Evolutionary conservation across 106 monocot genomes (phyloP), one percentile per base, ranked within the genome.

Genomic region (Acorus gramineus): DNA sequence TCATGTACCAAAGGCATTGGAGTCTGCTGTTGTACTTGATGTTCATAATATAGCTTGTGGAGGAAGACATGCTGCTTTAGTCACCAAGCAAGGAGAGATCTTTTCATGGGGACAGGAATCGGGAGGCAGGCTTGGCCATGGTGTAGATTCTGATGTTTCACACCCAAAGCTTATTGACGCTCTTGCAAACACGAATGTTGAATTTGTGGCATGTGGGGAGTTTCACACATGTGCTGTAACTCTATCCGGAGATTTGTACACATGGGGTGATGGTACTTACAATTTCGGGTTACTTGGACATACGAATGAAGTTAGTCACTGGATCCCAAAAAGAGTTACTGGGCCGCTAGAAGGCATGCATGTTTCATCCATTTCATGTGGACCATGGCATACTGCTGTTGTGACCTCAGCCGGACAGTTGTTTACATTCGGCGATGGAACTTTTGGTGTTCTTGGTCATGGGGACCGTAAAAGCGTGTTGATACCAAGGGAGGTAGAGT

Each of bases 91-190:
- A 81, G 94, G 94, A 44, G 94, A 94, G 75, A 84, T 90, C 42
- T 94, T 90, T 56, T 76, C 89, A 48, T 94, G 94, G 94, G 94
- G 94, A 4, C 86, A 94, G 74, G 94, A 94, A 74, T 90, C 86
- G 73, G 94, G 94, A 7, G 94, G 94, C 46, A 76, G 94, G 69
- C 83, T 94, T 66, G 94, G 94, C 4, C 94, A 90, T 63, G 94
- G 89, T 42, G 77, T 89, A 60, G 94, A 94, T 70, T 75, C 79
- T 80, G 94, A 94, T 72, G 89, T 90, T 6, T 77, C 80, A 64
- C 94, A 94, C 50, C 94, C 94, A 14, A 94, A 86, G 65, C 86
- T 94, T 55, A 74, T 94, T 44, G 94, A 94, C 65, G 66, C 89
- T 76, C 78, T 94, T 57, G 78, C 67, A 9, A 82, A 80, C 66